Base-by-base conservation (phyloP, 768 basidiomycete species). In the Hericium erinaceus region DNA sequence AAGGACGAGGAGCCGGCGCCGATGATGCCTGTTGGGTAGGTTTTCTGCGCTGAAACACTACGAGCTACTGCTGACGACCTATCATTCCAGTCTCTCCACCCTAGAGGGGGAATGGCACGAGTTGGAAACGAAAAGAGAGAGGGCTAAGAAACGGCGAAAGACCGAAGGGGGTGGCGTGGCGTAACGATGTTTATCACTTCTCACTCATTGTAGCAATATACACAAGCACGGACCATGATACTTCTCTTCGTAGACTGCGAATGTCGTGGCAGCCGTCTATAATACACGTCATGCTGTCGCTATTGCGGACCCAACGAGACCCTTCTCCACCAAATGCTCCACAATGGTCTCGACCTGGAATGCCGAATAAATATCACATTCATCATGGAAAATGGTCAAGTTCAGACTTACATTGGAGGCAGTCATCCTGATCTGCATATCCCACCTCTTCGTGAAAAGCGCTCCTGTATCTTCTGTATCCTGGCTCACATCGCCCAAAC, bases 61-160 rank as follows among this genome's bases (percentile, higher is more conserved):
- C 16, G 49, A 16, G 26, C 44, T 0, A 16, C 33, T 18, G 52
- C 56, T 46, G 44, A 46, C 20, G 44, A 0, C 1, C 6, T 18
- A 8, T 18, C 49, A 4, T 13, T 33, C 9, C 41, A 95, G 94
- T 54, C 72, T 98, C 58, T 80, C 87, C 12, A 80, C 80, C 12
- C 72, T 97, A 44, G 84, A 92, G 68, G 95, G 97, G 48, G 97
- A 98, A 69, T 98, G 95, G 91, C 97, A 99, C 71, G 97, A 99
- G 70, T 78, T 95, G 61, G 95, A 98, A 70, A 90, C 92, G 12
- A 99, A 98, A 71, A 80, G 85, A 57, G 93, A 98, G 73, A 80
- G 92, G 41, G 86, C 87, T 58, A 89, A 84, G 74, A 87, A 88
- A 71, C 78, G 83, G 68, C 80, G 80, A 73, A 87, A 80, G 77